phyloP scores from a whole-genome alignment of 1,139 yeast genomes.

The Zhuliangozyma blackwelliae region DNA sequence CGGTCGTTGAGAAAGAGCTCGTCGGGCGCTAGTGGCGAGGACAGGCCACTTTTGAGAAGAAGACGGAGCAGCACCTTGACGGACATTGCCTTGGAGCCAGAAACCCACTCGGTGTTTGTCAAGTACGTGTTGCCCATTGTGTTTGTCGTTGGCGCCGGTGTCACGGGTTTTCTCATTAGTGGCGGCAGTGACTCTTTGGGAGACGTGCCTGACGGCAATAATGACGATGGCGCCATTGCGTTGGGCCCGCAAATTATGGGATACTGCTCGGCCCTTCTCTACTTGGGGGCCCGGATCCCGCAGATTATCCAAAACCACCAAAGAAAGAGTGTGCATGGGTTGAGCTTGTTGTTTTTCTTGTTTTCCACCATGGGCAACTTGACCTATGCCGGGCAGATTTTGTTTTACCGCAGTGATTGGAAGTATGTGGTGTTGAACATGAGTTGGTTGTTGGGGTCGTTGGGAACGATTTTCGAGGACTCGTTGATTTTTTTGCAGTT shows the following conservation, averaged over 20 bases:
- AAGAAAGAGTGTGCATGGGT: conserved; percentile 69
- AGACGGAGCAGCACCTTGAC: conserved; percentile 44
- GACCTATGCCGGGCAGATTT: conserved; percentile 72
- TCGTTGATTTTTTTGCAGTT: conserved; percentile 60
- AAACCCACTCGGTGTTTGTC: conserved; percentile 41
- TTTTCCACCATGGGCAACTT: conserved; percentile 73
- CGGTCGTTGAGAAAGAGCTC: not conserved
- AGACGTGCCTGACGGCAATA: conserved; percentile 9
- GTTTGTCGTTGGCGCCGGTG: conserved; percentile 67
- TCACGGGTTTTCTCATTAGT: conserved; percentile 51
- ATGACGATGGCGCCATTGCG: conserved; percentile 19
- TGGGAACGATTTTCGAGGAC: conserved; percentile 73
- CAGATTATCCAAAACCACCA: conserved; percentile 70
- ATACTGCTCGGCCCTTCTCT: conserved; percentile 63
- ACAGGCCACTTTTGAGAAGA: conserved; percentile 21
- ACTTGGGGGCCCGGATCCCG: conserved; percentile 75
- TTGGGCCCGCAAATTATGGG: conserved; percentile 70
- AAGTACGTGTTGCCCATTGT: conserved; percentile 56
- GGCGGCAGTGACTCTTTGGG: conserved; percentile 12
- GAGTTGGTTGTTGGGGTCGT: conserved; percentile 72
- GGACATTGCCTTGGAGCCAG: conserved; percentile 42
- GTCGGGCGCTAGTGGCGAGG: conserved; percentile 3
- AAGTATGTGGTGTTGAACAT: conserved; percentile 58
- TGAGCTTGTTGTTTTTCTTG: conserved; percentile 68
- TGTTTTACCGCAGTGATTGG: conserved; percentile 59